Percentiles rank a stretch among this genome's conserved stretches.
Evolutionary conservation across 2,329 filamentous ascomycete species (phyloP).

Genomic region (Phoma sp.): DNA sequence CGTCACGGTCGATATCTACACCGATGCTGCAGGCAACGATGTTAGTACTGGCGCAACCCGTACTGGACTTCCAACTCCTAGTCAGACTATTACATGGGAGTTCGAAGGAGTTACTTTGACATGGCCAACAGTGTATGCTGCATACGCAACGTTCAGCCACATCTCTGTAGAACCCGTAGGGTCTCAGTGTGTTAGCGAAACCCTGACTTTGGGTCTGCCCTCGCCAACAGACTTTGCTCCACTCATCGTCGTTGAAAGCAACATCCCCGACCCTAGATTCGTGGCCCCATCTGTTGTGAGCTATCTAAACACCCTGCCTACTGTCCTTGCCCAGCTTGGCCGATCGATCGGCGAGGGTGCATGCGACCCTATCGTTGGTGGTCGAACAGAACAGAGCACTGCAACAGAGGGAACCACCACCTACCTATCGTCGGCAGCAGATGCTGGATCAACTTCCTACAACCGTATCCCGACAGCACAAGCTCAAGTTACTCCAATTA

Average conservation of each 20-base stretch:
- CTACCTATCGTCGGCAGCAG: conserved; percentile 7
- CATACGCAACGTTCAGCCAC: conserved; percentile 41
- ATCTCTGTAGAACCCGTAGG: conserved; percentile 31
- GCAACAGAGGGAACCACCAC: conserved; percentile 16
- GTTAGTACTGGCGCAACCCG: conserved; percentile 26
- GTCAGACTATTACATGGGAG: conserved; percentile 35
- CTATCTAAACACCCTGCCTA: conserved; percentile 42
- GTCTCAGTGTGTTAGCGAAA: conserved; percentile 30
- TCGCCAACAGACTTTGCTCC: conserved; percentile 36
- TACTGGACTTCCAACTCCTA: conserved; percentile 23
- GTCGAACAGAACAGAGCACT: conserved; percentile 2
- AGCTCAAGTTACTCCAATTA: conserved; percentile 4
- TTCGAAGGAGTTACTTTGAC: conserved; percentile 36
- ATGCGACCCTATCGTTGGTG: conserved; percentile 42
- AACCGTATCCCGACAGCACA: conserved; percentile 9
- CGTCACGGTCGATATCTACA: conserved; percentile 35
- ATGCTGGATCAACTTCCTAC: conserved; percentile 4
- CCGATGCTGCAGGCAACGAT: conserved; percentile 16
- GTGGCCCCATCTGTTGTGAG: conserved; percentile 39
- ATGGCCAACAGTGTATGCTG: conserved; percentile 42
- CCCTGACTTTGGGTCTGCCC: conserved; percentile 28
- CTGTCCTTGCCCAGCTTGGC: conserved; percentile 41
- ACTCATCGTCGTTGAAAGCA: conserved; percentile 29
- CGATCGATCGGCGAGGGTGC: conserved; percentile 37
- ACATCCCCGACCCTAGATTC: conserved; percentile 29